Base-by-base conservation (phyloP, 345 rosid genomes). In the Melastoma malabathricum region DNA sequence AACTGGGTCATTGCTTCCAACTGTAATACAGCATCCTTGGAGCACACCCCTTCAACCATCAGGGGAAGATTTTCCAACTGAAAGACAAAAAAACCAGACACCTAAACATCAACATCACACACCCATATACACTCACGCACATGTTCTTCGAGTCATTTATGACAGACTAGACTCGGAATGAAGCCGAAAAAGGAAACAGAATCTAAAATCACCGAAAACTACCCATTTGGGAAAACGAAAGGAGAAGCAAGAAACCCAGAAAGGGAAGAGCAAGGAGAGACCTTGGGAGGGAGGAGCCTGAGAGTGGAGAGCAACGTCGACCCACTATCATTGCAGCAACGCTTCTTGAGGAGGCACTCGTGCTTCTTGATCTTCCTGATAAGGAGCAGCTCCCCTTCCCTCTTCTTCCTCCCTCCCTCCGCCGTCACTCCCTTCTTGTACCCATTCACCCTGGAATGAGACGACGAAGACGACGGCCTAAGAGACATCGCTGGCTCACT, bases 21-120 rank as follows among this genome's bases (percentile, higher is more conserved):
- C 59, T 78, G 85, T 48, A 57, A 39, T 58, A 59, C 50, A 56
- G 79, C 80, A 64, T 81, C 78, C 15, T 71, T 75, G 23, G 82
- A 74, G 71, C 65, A 76, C 44, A 81, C 79, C 58, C 83, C 83
- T 78, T 81, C 78, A 25, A 78, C 86, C 86, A 84, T 76, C 68
- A 57, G 46, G 17, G 82, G 81, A 54, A 84, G 71, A 60, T 75
- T 69, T 69, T 84, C 94, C 70, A 84, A 53, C 94, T 84, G 85
- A 44, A 61, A 54, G 65, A 47, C 50, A 67, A 48, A 57, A 52
- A 9, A 15, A 47, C 38, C 18, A 46, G 50, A 56, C 17, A 50
- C 41, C 19, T n/a, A 13, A 20, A 22, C 14, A 13, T 16, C 16
- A 5, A 43, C 4, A 43, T 54, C 27, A n/a, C 34, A 48, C 4